Percentiles rank a stretch among this genome's conserved stretches.
phyloP scores from a whole-genome alignment of 2,329 filamentous ascomycete genomes.

The Diplodia intermedia region DNA sequence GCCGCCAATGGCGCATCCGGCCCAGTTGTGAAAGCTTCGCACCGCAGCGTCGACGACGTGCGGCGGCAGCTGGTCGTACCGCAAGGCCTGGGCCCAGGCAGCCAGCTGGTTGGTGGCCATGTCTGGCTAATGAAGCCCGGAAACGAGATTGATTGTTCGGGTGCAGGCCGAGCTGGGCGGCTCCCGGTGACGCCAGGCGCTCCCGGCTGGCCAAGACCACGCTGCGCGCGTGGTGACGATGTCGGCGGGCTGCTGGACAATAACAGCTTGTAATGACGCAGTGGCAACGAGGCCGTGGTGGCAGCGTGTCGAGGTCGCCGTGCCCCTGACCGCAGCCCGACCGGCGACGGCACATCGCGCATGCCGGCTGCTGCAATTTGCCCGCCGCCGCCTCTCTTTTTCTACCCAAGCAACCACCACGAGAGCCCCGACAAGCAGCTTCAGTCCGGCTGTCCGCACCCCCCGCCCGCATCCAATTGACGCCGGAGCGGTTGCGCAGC shows the following conservation, averaged over 20 bases:
- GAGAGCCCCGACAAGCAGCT: not conserved
- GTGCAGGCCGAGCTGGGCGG: conserved; percentile 8
- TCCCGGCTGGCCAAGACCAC: not conserved
- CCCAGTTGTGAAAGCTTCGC: conserved; percentile 62
- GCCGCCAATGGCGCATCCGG: conserved; percentile 61
- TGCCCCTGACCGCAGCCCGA: conserved; percentile 29
- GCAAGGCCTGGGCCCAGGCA: conserved; percentile 55
- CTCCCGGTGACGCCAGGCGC: conserved; percentile 10
- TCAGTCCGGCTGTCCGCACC: not conserved
- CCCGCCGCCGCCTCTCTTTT: conserved; percentile 12
- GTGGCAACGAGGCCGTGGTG: conserved; percentile 15
- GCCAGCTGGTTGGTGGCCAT: conserved; percentile 60
- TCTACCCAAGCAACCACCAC: conserved; percentile 2
- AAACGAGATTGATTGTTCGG: conserved; percentile 20
- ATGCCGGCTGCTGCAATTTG: conserved; percentile 19
- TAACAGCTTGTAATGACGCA: conserved; percentile 10
- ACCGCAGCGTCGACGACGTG: conserved; percentile 54
- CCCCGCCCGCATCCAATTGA: conserved; percentile 11
- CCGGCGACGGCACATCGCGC: conserved; percentile 13
- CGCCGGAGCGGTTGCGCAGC: conserved; percentile 14
- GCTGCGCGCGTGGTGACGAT: not conserved
- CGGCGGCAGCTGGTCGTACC: conserved; percentile 50
- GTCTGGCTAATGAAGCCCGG: conserved; percentile 18
- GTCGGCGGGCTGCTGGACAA: not conserved
- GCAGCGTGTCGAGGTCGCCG: not conserved